A percentile compares a stretch with the other conserved stretches of the same genome.
Evolutionary conservation across 1,284 basidiomycete species (phyloP).

Genomic region (Stygiomarasmius scandens): DNA sequence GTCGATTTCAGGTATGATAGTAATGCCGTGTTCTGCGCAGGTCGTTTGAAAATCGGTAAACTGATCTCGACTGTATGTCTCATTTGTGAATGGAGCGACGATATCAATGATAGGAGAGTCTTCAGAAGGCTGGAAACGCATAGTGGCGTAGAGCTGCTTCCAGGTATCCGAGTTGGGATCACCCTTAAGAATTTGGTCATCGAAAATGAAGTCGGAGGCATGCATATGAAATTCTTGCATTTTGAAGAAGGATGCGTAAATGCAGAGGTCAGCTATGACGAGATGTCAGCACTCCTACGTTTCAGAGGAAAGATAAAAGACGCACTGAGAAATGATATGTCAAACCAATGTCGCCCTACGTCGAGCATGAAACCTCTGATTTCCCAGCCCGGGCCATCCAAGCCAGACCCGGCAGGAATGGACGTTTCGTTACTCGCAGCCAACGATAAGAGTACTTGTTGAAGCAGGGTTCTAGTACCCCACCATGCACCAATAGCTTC

Average conservation of each 20-base stretch:
- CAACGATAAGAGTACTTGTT: slow-evolving; percentile 31
- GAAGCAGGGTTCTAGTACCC: slow-evolving; percentile 40
- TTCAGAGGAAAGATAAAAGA: too few species aligned
- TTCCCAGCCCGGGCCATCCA: slow-evolving; percentile 40
- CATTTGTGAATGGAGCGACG: slow-evolving; percentile 30
- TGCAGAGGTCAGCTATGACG: slow-evolving; percentile 38
- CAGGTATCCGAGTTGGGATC: slow-evolving; percentile 25
- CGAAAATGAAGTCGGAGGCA: slow-evolving; percentile 39
- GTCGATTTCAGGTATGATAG: slow-evolving; percentile 40
- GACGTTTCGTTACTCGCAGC: slow-evolving; percentile 13
- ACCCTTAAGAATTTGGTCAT: slow-evolving; percentile 27
- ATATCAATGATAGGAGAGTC: slow-evolving; percentile 30
- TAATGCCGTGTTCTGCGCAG: slow-evolving; percentile 34
- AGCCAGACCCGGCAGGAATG: slow-evolving; percentile 32
- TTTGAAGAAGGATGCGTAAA: slow-evolving; percentile 43
- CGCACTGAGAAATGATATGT: slow-evolving; percentile 33
- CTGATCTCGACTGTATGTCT: slow-evolving; percentile 31
- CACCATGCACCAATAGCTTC: slow-evolving; percentile 38
- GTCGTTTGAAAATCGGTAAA: slow-evolving; percentile 34
- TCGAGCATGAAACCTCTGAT: slow-evolving; percentile 43
- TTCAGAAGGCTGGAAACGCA: slow-evolving; percentile 35
- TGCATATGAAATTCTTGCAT: slow-evolving; percentile 39
- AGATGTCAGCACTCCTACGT: too few species aligned
- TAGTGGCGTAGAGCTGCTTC: slow-evolving; percentile 37
- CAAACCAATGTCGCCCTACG: slow-evolving; percentile 37